These are phyloP conservation scores for Populus hybrid DNA, from an alignment of 441 rosid genomes.

Conservation along the genomic window DNA sequence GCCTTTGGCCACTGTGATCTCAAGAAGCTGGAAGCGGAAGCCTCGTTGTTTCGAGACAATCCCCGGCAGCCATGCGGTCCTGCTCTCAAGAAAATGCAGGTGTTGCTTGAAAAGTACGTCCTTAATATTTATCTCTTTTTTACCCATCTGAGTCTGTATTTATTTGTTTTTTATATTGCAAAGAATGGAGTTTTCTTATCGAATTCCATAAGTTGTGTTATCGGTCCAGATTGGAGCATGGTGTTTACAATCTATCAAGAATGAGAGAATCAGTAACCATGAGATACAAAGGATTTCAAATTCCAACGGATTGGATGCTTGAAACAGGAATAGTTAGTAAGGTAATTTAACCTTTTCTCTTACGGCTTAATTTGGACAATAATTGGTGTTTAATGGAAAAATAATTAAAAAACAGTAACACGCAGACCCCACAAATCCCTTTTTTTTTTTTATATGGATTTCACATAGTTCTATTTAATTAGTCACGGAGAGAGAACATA, in stretches of 20 bases:
- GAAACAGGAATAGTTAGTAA: slow-evolving; percentile 83
- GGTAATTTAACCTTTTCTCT: slow-evolving; percentile 34
- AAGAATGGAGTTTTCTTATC: background rate
- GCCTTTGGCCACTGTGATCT: slow-evolving; percentile 88
- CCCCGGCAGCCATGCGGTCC: slow-evolving; percentile 59
- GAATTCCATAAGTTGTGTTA: background rate
- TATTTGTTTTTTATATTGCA: background rate
- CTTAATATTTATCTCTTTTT: background rate
- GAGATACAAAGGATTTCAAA: slow-evolving; percentile 58
- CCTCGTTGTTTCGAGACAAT: slow-evolving; percentile 59
- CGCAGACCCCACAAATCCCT: slow-evolving; percentile 2
- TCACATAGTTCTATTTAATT: slow-evolving; percentile 15
- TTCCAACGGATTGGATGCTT: slow-evolving; percentile 92
- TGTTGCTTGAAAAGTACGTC: slow-evolving; percentile 72
- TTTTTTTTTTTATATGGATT: slow-evolving; percentile 5
- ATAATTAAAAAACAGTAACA: background rate
- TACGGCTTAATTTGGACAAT: background rate
- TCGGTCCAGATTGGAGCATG: slow-evolving; percentile 68
- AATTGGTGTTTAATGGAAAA: background rate
- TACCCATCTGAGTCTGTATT: background rate
- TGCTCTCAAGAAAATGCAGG: slow-evolving; percentile 3
- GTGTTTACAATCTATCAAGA: slow-evolving; percentile 83
- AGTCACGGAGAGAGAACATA: slow-evolving; percentile 14
- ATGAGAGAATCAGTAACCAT: slow-evolving; percentile 83
- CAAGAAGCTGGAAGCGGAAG: slow-evolving; percentile 75